Evolutionary conservation across 306 rosid genomes (phyloP), one percentile per base, ranked within the genome.

Genomic region (Inga leiocalycina): DNA sequence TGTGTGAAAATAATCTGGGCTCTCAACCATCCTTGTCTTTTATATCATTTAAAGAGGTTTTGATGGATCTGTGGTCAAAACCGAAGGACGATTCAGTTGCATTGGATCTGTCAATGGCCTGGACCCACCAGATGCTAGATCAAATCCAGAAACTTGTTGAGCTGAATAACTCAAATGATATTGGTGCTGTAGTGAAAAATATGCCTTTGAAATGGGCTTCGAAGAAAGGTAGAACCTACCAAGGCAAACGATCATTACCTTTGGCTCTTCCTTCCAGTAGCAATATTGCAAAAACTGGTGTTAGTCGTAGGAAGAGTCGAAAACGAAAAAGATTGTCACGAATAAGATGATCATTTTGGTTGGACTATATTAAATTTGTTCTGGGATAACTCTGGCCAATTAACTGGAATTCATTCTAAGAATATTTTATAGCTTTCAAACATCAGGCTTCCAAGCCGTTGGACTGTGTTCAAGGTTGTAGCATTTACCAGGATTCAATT

Each of bases 161-260:
- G 75, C 83, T 89, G 74, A 86, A 81, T 30, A 84, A 64, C 83
- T 80, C 90, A 14, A 75, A 65, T 49, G 90, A 90, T 69, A 90
- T 92, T 79, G 86, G 89, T 46, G 51, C 82, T 4, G 85, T 90
- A 79, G 90, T 90, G 80, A 86, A 89, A 67, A 93, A 87, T 41
- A 89, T 94, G 91, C 97, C 97, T 57, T 71, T 94, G 89, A 87
- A 88, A 85, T 92, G 97, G 94, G 86, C 81, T 54, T 86, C 89
- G 16, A 88, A 86, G 86, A 90, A 86, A 81, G 76, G 83, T 49
- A 92, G 92, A 85, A 88, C 92, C 48, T 76, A 75, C 67, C 84
- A 71, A 32, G 87, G 94, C 80, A 94, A 85, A 87, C 92, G 86
- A 46, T 87, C 93, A 22, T 80, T 88, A 75, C 41, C 41, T 65